Conservation (phyloP, 129 eudicot genomes). For the Ambrosia trifida region DNA sequence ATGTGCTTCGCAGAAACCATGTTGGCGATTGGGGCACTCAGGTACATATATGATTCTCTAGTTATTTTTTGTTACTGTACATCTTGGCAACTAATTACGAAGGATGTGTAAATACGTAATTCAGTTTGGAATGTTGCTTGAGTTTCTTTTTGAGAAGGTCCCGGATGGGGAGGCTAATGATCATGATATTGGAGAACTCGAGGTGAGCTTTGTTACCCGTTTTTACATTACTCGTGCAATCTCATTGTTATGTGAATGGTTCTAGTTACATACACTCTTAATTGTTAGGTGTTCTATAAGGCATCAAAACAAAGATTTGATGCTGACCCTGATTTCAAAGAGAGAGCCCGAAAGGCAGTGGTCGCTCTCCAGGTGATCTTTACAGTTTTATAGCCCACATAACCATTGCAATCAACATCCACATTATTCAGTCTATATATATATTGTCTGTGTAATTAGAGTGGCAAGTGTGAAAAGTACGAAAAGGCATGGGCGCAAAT, state of each 20-base stretch:
- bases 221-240: constrained; percentile 6
- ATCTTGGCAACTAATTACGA: neutral
- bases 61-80: neutral
- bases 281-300: constrained; percentile 70
- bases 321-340: constrained; percentile 76
- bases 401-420: neutral
- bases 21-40: constrained; percentile 99
- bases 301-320: constrained; percentile 92
- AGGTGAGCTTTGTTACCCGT: constrained; percentile 50
- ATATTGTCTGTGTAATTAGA: constrained; percentile 37
- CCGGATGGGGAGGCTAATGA: constrained; percentile 70
- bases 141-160: constrained; percentile 71
- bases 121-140: constrained; percentile 98
- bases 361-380: constrained; percentile 86
- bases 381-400: constrained; percentile 6
- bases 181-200: constrained; percentile 80
- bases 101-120: constrained; percentile 13
- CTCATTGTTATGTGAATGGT: neutral
- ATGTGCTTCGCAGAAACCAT: constrained; percentile 86
- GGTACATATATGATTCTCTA: constrained; percentile 29
- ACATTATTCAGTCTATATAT: neutral
- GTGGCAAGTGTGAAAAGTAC: constrained; percentile 64
- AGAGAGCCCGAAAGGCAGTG: constrained; percentile 88
- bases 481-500: constrained; percentile 82
- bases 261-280: neutral